Conservation (phyloP, 192 early-diverging fungal genomes). For the Backusella australiensis region DNA sequence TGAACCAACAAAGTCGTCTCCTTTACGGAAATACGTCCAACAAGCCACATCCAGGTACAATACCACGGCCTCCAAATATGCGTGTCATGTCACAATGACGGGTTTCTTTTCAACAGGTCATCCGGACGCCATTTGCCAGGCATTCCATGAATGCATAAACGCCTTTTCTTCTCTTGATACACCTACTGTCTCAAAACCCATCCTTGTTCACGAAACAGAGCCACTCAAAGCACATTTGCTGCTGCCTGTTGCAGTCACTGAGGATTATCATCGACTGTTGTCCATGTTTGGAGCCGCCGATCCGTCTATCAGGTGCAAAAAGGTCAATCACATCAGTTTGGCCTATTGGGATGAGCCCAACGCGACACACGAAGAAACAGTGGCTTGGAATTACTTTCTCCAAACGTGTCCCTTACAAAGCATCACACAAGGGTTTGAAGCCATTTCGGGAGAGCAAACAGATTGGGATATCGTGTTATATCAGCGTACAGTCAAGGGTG, state of each 20-base stretch:
- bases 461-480: slow-evolving; percentile 20
- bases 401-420: background rate
- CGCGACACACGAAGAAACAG: background rate
- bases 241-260: background rate
- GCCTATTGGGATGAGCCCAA: slow-evolving; percentile 26
- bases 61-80: slow-evolving; percentile 16
- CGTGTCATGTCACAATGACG: slow-evolving; percentile 9
- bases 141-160: background rate
- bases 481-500: background rate
- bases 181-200: background rate
- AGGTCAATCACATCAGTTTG: slow-evolving; percentile 16
- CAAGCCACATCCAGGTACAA: background rate
- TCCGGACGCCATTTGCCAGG: background rate
- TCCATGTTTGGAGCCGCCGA: background rate
- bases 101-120: background rate
- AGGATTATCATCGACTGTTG: background rate
- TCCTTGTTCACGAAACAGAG: background rate
- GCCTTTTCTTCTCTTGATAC: background rate
- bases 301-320: background rate
- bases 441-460: background rate
- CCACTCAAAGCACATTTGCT: background rate
- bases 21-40: background rate
- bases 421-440: background rate
- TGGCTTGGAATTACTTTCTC: background rate
- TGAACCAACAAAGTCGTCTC: background rate